Evolutionary conservation across 768 basidiomycete species (phyloP), one percentile per base, ranked within the genome.

Genomic region (Pisolithus albus): DNA sequence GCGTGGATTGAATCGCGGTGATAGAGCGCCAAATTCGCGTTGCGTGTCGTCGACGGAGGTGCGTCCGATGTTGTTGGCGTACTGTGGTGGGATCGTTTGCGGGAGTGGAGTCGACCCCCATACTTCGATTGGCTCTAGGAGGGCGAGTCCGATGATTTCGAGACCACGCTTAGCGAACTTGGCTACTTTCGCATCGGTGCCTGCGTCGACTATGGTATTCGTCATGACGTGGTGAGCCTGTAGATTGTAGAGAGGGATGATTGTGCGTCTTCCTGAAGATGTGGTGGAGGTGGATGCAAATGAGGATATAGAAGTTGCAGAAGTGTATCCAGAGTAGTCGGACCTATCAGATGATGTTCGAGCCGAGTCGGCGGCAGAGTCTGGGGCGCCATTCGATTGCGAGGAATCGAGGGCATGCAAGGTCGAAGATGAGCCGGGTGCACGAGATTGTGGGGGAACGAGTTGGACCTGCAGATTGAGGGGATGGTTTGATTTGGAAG

Each of bases 391-490:
- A 59, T 47, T 58, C 52, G 61, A 59, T 5, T 71, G 65, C 18
- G 65, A 52, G 0, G 71, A 63, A 36, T 82, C 80, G 43, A 75
- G 61, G 23, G 80, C 76, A 51, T 76, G 73, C 18, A 75, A 67
- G 42, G 64, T 70, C 9, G 67, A 64, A 5, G 67, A 60, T 23
- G 64, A 64, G 16, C 67, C 69, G 16, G 72, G 71, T 55, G 63
- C 23, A 66, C 74, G 52, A 72, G 80, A 49, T 70, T 70, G 56
- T 70, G 76, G 39, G 5, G 89, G 88, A 1, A 95, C 86, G 39
- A 96, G 83, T 66, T 96, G 93, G 10, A 96, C 84, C 60, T 96
- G 93, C 1, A 95, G 75, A 64, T 94, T 93, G 41, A 94, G 74
- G 0, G 92, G 87, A 57, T 94, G 90, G 55, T 87, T 88, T n/a